Evolutionary conservation across 1,284 basidiomycete genomes (phyloP).

Genomic region (Rhodotorula sp.): DNA sequence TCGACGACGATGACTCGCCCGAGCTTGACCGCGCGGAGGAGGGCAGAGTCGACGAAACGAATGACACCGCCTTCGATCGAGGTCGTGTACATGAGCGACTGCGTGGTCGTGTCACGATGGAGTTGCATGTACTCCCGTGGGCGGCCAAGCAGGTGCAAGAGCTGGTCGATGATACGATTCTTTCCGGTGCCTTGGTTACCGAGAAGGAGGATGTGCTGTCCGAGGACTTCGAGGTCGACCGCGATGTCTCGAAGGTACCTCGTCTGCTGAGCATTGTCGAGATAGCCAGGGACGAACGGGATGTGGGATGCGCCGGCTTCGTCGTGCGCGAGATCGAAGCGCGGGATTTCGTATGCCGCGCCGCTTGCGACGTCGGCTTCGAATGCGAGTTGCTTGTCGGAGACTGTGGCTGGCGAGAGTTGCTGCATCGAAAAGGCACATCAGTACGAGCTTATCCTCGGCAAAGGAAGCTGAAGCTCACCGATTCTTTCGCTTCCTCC

Average conservation of each 20-base stretch:
- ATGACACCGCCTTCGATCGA: conserved; percentile 47
- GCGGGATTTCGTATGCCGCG: conserved; percentile 36
- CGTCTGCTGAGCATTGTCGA: conserved; percentile 47
- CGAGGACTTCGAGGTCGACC: conserved; percentile 47
- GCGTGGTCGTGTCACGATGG: conserved; percentile 31
- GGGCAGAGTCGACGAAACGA: conserved; percentile 47
- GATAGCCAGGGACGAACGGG: conserved; percentile 45
- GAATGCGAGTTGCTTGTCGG: conserved; percentile 26
- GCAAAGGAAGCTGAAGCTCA: background rate
- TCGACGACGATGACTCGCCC: conserved; percentile 51
- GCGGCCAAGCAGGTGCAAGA: conserved; percentile 47
- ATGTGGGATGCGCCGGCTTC: conserved; percentile 47
- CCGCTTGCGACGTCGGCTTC: conserved; percentile 24
- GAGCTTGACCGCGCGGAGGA: conserved; percentile 47
- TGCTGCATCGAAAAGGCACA: conserved; percentile 41
- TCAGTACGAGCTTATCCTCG: conserved; percentile 16
- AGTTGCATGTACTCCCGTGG: conserved; percentile 52
- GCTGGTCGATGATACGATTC: conserved; percentile 50
- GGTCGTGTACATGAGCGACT: conserved; percentile 27
- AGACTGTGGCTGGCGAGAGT: conserved; percentile 33
- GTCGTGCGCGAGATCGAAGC: conserved; percentile 46
- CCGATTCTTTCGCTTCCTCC: conserved; percentile 31
- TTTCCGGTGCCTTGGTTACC: conserved; percentile 51
- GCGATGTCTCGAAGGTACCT: conserved; percentile 47
- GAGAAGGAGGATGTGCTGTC: conserved; percentile 49